These are phyloP conservation scores for Xylaria sp. DNA, from an alignment of 2,329 filamentous ascomycete species.

Conservation along the genomic window DNA sequence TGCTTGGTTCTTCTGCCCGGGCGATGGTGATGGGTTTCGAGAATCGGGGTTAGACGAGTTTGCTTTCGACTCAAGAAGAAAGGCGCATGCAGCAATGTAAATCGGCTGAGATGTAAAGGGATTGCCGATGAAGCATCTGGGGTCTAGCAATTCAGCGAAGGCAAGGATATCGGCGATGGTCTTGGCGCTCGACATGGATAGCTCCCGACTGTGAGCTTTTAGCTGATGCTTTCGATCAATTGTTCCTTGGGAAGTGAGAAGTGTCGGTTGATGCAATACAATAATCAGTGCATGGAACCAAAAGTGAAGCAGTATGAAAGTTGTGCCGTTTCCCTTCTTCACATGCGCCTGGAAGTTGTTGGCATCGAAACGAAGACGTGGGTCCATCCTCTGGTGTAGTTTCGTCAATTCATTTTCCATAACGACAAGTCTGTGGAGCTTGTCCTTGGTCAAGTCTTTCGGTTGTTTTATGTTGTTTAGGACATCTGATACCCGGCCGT, in stretches of 20 bases:
- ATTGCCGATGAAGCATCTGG: slow-evolving; percentile 86
- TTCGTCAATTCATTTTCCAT: slow-evolving; percentile 83
- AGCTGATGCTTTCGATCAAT: slow-evolving; percentile 72
- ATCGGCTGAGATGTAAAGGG: slow-evolving; percentile 92
- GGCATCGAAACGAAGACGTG: slow-evolving; percentile 82
- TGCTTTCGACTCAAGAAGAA: slow-evolving; percentile 82
- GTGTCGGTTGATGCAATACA: slow-evolving; percentile 82
- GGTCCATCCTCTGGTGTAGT: slow-evolving; percentile 77
- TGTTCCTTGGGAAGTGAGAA: slow-evolving; percentile 78
- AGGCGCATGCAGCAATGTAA: slow-evolving; percentile 90
- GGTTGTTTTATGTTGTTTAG: slow-evolving; percentile 82
- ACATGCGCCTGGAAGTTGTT: slow-evolving; percentile 88
- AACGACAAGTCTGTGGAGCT: slow-evolving; percentile 74
- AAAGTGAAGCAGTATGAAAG: slow-evolving; percentile 86
- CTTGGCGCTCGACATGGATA: slow-evolving; percentile 89
- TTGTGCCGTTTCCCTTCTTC: slow-evolving; percentile 81
- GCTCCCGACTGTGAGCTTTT: slow-evolving; percentile 80
- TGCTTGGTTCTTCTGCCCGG: slow-evolving; percentile 43
- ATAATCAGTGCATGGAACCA: slow-evolving; percentile 92
- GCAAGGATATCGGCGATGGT: slow-evolving; percentile 90
- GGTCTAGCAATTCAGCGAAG: slow-evolving; percentile 86
- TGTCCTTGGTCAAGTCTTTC: slow-evolving; percentile 79
- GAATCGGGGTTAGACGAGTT: slow-evolving; percentile 75
- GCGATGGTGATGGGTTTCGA: slow-evolving; percentile 64
- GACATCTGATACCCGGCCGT: slow-evolving; percentile 84